Percentiles rank a stretch among this genome's conserved stretches.
Conservation (phyloP, 306 rosid species). For the Sicyos edulis region DNA sequence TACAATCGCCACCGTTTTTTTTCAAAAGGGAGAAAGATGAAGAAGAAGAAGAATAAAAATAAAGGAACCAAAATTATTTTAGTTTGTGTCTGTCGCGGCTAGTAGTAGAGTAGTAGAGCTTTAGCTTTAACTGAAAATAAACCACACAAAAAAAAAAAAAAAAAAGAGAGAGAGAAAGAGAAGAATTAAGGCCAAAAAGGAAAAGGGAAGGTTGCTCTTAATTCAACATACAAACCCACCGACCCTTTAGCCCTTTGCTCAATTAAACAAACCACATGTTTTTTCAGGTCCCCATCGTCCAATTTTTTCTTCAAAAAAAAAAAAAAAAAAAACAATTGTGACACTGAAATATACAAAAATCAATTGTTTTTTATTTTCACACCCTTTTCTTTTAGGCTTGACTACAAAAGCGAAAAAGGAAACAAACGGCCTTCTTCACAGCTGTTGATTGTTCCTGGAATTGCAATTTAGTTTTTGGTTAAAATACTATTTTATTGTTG, state of each 20-base stretch:
- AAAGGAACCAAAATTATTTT: not conserved
- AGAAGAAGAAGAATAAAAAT: not conserved
- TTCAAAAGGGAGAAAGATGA: not conserved
- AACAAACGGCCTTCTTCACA: slow-evolving; percentile 58
- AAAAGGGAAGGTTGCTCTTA: slow-evolving; percentile 7
- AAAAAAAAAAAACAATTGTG: not conserved
- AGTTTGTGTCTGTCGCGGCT: not conserved
- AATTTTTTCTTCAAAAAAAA: too few species aligned
- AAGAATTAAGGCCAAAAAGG: not conserved
- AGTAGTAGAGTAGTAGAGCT: not conserved
- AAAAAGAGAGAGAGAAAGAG: too few species aligned
- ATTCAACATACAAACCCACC: slow-evolving; percentile 24
- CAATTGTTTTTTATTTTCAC: not conserved
- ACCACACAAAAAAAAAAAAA: too few species aligned
- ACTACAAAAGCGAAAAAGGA: slow-evolving; percentile 84
- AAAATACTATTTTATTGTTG: too few species aligned
- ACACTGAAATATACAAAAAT: slow-evolving; percentile 28
- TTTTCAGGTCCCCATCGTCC: not conserved
- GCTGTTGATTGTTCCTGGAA: slow-evolving; percentile 49
- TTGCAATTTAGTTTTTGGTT: too few species aligned
- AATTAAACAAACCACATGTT: slow-evolving; percentile 37
- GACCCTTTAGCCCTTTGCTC: slow-evolving; percentile 44
- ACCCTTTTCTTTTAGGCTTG: slow-evolving; percentile 60
- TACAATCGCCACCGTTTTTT: not conserved
- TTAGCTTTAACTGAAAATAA: slow-evolving; percentile 16